Evolutionary conservation across 495 filamentous ascomycete genomes (phyloP).

Genomic region (Lasiosphaeris hirsuta): DNA sequence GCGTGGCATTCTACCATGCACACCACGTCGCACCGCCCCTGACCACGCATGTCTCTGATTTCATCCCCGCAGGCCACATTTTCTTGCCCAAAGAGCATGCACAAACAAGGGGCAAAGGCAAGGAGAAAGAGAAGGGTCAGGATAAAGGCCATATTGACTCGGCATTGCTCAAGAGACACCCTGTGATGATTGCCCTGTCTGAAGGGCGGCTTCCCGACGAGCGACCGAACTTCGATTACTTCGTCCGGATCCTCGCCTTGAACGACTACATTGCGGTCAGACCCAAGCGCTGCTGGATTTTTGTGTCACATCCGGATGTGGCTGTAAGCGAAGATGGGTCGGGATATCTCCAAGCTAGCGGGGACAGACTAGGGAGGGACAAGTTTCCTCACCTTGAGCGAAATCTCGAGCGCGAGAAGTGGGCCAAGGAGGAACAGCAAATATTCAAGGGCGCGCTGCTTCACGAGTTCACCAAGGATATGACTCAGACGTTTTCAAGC

Average conservation of each 20-base stretch:
- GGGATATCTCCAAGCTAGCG: conserved; percentile 32
- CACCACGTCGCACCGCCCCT: neutral
- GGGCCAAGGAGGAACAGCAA: conserved; percentile 32
- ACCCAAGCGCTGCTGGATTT: conserved; percentile 45
- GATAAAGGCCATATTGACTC: conserved; percentile 31
- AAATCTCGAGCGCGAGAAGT: conserved; percentile 40
- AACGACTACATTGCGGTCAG: conserved; percentile 39
- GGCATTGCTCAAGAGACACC: conserved; percentile 52
- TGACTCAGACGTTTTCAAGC: conserved; percentile 40
- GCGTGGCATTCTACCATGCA: conserved; percentile 6
- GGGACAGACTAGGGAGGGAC: conserved; percentile 32
- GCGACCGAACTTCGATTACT: conserved; percentile 51
- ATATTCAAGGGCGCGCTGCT: conserved; percentile 36
- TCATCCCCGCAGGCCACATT: conserved; percentile 42
- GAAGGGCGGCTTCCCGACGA: conserved; percentile 44
- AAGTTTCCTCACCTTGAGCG: conserved; percentile 47
- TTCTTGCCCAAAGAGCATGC: conserved; percentile 38
- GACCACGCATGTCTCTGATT: conserved; percentile 12
- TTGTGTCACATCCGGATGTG: conserved; percentile 41
- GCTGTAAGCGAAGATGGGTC: conserved; percentile 31
- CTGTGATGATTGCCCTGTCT: conserved; percentile 50
- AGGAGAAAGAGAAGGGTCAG: conserved; percentile 16
- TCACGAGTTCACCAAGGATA: conserved; percentile 46
- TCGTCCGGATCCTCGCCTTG: conserved; percentile 39
- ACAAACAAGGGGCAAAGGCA: neutral